These are phyloP conservation scores for Smallanthus sonchifolius DNA, from an alignment of 129 eudicot genomes.

Conservation along the genomic window DNA sequence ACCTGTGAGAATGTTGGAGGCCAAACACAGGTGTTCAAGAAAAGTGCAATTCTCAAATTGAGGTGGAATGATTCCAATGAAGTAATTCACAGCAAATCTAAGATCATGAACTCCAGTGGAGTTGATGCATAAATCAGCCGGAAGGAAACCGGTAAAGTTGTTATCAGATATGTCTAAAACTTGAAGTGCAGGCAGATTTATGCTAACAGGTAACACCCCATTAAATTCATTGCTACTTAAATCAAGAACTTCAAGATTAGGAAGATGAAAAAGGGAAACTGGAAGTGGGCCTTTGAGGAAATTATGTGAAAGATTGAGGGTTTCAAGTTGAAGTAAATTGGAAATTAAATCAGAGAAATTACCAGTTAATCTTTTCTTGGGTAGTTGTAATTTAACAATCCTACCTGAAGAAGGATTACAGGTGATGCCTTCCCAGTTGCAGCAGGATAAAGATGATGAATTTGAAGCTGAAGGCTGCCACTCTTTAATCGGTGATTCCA, in stretches of 20 bases:
- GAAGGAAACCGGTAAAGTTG: conserved; percentile 38
- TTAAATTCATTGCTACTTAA: conserved; percentile 42
- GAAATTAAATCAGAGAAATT: conserved; percentile 38
- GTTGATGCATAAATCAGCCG: conserved; percentile 47
- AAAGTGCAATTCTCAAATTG: conserved; percentile 45
- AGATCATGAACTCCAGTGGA: conserved; percentile 35
- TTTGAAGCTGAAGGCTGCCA: conserved; percentile 33
- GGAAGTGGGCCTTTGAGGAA: conserved; percentile 48
- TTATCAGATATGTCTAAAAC: conserved; percentile 49
- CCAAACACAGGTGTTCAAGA: conserved; percentile 42
- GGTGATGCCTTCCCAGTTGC: conserved; percentile 54
- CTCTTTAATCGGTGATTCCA: conserved; percentile 38
- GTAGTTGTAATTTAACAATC: conserved; percentile 46
- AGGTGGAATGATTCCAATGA: conserved; percentile 40
- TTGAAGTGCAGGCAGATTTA: conserved; percentile 42
- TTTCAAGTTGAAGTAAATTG: conserved; percentile 43
- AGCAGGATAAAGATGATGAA: conserved; percentile 23
- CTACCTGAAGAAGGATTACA: conserved; percentile 44
- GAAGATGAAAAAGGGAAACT: conserved; percentile 37
- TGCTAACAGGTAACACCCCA: conserved; percentile 41
- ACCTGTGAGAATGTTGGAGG: conserved; percentile 45
- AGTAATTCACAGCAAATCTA: conserved; percentile 31
- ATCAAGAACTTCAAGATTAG: conserved; percentile 44
- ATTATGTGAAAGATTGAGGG: conserved; percentile 58
- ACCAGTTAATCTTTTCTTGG: conserved; percentile 38